Conservation (phyloP, 306 rosid species). For the Cucurbita maxima region DNA sequence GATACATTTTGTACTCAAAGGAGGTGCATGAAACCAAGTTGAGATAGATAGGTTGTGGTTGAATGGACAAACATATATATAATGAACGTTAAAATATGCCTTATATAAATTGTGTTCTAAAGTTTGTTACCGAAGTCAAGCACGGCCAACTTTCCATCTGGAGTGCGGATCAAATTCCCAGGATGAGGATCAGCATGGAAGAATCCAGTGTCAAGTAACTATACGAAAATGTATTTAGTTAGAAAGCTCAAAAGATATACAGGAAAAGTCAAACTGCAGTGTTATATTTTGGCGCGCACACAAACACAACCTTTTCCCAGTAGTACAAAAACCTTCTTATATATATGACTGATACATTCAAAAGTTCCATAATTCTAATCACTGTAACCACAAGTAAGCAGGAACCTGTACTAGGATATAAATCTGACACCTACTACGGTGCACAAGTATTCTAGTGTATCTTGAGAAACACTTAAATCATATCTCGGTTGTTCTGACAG, state of each 20-base stretch:
- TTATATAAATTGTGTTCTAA: neutral
- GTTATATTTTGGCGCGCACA: neutral
- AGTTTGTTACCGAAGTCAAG: constrained; percentile 83
- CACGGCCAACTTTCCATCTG: constrained; percentile 90
- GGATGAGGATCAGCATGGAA: constrained; percentile 99
- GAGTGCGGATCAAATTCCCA: constrained; percentile 96
- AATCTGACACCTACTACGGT: neutral
- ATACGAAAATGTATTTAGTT: constrained; percentile 18
- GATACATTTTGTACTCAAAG: neutral
- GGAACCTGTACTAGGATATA: neutral
- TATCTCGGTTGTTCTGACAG: neutral
- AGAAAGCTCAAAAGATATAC: neutral
- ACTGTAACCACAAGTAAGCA: neutral
- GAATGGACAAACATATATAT: neutral
- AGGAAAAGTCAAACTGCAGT: neutral
- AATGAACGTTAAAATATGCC: neutral
- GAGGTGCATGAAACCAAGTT: neutral
- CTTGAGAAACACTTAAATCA: neutral
- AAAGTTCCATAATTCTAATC: neutral
- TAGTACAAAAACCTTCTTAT: neutral
- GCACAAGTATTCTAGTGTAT: neutral
- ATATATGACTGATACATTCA: neutral
- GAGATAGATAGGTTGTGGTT: neutral
- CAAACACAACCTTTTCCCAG: neutral
- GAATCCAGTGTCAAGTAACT: constrained; percentile 94